Evolutionary conservation across 306 rosid species (phyloP).

Genomic region (Dryas alaskensis): DNA sequence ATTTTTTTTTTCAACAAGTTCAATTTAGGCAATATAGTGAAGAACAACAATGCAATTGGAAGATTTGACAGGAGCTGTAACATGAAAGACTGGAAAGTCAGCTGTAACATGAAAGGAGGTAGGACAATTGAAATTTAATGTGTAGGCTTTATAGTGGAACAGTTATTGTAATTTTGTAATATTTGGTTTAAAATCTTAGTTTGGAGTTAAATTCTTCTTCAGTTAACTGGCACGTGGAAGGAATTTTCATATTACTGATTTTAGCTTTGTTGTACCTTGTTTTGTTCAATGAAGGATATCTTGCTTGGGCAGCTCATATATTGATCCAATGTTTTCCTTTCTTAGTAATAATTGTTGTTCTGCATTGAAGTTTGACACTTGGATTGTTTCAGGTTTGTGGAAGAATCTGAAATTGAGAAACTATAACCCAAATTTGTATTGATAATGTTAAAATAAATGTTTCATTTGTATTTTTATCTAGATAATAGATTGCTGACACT

Average conservation of each 20-base stretch:
- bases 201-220: conserved; percentile 38
- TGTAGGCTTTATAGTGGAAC: conserved; percentile 36
- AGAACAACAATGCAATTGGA: conserved; percentile 47
- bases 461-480: neutral
- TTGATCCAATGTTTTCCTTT: neutral
- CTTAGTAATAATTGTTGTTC: neutral
- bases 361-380: neutral
- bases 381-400: neutral
- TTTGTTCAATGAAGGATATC: conserved; percentile 30
- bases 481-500: neutral
- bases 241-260: conserved; percentile 21
- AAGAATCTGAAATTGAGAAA: neutral
- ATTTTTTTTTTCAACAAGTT: conserved; percentile 40
- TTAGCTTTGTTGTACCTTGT: conserved; percentile 23
- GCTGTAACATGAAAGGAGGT: conserved; percentile 53
- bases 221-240: conserved; percentile 31
- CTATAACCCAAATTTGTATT: neutral
- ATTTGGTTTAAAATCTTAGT: conserved; percentile 39
- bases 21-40: conserved; percentile 45
- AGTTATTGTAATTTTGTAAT: conserved; percentile 45
- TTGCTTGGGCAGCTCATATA: conserved; percentile 14
- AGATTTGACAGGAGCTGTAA: conserved; percentile 54
- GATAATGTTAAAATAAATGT: neutral
- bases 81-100: conserved; percentile 48
- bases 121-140: conserved; percentile 29